Base-by-base conservation (phyloP, 1,284 basidiomycete species). In the Tetrapyrgos nigripes region DNA sequence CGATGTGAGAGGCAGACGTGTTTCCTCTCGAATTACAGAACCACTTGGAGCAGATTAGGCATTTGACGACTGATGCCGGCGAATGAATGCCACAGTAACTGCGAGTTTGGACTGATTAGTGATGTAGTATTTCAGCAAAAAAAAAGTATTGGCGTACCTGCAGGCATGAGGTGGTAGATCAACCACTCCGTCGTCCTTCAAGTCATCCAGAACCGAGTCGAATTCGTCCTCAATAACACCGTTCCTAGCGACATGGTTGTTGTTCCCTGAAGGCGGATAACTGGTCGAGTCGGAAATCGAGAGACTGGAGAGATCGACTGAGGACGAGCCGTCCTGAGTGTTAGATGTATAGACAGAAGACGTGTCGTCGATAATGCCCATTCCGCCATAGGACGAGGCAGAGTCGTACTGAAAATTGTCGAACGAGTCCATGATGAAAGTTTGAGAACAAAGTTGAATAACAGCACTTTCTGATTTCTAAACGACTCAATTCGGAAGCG, bases 11-110 rank as follows among this genome's bases (percentile, higher is more conserved):
- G 3, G 96, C 97, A 1, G 96, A 97, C 2, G 96, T 98, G 70
- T 96, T 97, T 54, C 97, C 96, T 53, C 97, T 88, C n/a, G 97
- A 97, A 75, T 99, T 99, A 83, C 97, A 99, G 75, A 99, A 99
- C 96, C 97, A 99, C 75, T 99, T 99, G 58, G 88, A 88, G 76
- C 97, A 99, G 53, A 96, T 78, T 31, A 98, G 83, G 70, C 97
- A 99, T 78, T 97, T 97, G 62, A 99, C 97, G 17, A 99, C 97
- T 53, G 94, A 97, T 3, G 95, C 91, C 1, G 97, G 95, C 56
- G 94, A 97, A 75, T 98, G 96, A 53, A 99, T 97, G n/a, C 97
- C 97, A 70, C 97, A 99, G 73, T 99, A 99, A 71, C 95, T 97
- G 63, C 45, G 54, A 24, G 43, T 58, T 64, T 50, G 33, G 63